phyloP scores from a whole-genome alignment of 2,329 filamentous ascomycete genomes.

The Paraphaeosphaeria minitans region DNA sequence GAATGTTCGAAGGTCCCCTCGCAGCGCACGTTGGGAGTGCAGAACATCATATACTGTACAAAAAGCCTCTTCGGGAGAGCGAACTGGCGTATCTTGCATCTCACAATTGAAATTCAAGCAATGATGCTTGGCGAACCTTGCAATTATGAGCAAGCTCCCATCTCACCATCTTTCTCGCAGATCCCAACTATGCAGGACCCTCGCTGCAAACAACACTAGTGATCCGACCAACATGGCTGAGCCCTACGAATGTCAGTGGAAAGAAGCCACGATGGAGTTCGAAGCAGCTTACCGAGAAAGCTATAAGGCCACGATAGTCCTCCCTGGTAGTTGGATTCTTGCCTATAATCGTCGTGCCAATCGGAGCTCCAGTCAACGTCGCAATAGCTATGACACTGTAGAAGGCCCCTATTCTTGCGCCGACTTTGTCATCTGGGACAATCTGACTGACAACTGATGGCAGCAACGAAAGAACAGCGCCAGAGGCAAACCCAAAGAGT shows the following conservation, averaged over 20 bases:
- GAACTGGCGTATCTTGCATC: too few relatives aligned
- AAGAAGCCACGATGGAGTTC: too few relatives aligned
- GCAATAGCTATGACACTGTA: conserved; percentile 68
- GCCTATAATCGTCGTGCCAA: conserved; percentile 58
- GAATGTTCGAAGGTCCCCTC: too few relatives aligned
- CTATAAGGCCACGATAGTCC: conserved; percentile 32
- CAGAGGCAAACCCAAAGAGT: conserved; percentile 71
- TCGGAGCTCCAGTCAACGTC: conserved; percentile 69
- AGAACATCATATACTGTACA: too few relatives aligned
- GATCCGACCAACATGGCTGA: conserved; percentile 6
- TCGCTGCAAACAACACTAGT: conserved; percentile 4
- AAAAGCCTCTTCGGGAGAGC: too few relatives aligned
- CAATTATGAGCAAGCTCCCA: background rate
- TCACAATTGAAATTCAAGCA: too few relatives aligned
- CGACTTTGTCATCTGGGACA: conserved; percentile 71
- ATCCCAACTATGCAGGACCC: conserved; percentile 6
- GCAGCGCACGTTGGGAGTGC: too few relatives aligned
- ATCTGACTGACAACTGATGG: conserved; percentile 73
- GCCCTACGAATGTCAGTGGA: background rate
- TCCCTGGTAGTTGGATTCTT: conserved; percentile 20
- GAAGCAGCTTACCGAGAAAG: conserved; percentile 28
- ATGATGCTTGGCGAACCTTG: too few relatives aligned
- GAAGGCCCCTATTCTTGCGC: conserved; percentile 67
- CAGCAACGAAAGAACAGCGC: conserved; percentile 67
- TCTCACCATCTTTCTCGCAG: conserved; percentile 7